A percentile compares a stretch with the other conserved stretches of the same genome.
phyloP scores from a whole-genome alignment of 1,284 basidiomycete genomes.

The Heterobasidion parviporum region DNA sequence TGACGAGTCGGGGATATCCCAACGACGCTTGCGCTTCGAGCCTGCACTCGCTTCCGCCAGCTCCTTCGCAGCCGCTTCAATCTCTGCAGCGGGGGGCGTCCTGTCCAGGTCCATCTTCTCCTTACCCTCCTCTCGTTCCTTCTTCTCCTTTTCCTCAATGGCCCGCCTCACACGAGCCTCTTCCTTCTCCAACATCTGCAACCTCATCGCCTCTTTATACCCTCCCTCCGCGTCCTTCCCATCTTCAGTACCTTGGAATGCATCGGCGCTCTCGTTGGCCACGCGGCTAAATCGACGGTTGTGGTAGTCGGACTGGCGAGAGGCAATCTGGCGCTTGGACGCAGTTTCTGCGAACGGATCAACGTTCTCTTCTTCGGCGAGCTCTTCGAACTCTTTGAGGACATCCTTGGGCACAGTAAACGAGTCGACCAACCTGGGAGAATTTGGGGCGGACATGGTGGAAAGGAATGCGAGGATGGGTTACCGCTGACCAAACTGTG shows the following conservation, averaged over 20 bases:
- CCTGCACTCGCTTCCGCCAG: slow-evolving; percentile 41
- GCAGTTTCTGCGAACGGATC: slow-evolving; percentile 94
- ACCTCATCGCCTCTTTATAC: slow-evolving; percentile 95
- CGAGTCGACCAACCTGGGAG: slow-evolving; percentile 60
- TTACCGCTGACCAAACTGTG: neutral
- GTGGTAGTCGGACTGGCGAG: slow-evolving; percentile 95
- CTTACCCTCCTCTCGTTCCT: slow-evolving; percentile 74
- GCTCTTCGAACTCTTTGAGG: slow-evolving; percentile 87
- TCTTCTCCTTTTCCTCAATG: slow-evolving; percentile 82
- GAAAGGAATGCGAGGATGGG: neutral
- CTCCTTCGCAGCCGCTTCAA: slow-evolving; percentile 61
- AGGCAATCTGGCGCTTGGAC: slow-evolving; percentile 87
- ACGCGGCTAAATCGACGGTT: slow-evolving; percentile 83
- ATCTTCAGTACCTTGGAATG: slow-evolving; percentile 59
- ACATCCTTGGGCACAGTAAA: slow-evolving; percentile 93
- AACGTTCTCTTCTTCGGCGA: slow-evolving; percentile 85
- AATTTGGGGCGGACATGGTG: slow-evolving; percentile 27
- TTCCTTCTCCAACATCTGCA: slow-evolving; percentile 89
- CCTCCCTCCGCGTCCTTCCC: slow-evolving; percentile 73
- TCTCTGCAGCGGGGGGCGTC: slow-evolving; percentile 75
- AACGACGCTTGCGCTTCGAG: slow-evolving; percentile 76
- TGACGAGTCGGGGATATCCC: slow-evolving; percentile 65
- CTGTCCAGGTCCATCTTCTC: slow-evolving; percentile 82
- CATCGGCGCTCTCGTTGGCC: slow-evolving; percentile 72
- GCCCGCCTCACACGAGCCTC: slow-evolving; percentile 79